Conservation (phyloP, 495 filamentous ascomycete genomes). For the Daldinia childiae region DNA sequence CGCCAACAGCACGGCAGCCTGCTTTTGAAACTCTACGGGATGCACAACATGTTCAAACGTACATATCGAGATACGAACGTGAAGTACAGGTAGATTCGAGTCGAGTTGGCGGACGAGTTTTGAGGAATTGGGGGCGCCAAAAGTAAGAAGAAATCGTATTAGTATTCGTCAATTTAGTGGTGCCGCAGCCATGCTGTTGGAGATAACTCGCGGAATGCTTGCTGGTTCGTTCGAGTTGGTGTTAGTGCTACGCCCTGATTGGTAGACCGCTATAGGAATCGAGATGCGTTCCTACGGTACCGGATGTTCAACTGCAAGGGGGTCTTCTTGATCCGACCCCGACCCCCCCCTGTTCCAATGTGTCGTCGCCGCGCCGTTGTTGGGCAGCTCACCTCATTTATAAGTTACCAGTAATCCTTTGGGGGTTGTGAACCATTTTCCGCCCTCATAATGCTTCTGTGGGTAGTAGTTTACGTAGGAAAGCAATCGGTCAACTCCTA, state of each 20-base stretch:
- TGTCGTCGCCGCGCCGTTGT: slow-evolving; percentile 27
- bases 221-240: not conserved
- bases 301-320: slow-evolving; percentile 18
- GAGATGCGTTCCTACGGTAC: slow-evolving; percentile 37
- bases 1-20: slow-evolving; percentile 17
- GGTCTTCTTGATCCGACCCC: slow-evolving; percentile 19
- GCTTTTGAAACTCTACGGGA: slow-evolving; percentile 25
- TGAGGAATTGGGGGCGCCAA: not conserved
- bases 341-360: slow-evolving; percentile 32
- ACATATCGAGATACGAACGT: slow-evolving; percentile 5
- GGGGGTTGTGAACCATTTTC: slow-evolving; percentile 10
- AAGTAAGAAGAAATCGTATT: slow-evolving; percentile 5
- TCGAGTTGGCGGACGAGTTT: not conserved
- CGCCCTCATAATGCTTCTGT: slow-evolving; percentile 13
- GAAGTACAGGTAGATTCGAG: not conserved
- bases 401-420: slow-evolving; percentile 24
- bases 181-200: slow-evolving; percentile 32
- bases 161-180: slow-evolving; percentile 15
- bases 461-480: slow-evolving; percentile 21
- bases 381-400: slow-evolving; percentile 21
- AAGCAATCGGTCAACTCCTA: slow-evolving; percentile 2
- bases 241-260: slow-evolving; percentile 23
- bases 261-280: slow-evolving; percentile 25
- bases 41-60: slow-evolving; percentile 15
- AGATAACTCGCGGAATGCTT: slow-evolving; percentile 10